Evolutionary conservation across 495 filamentous ascomycete genomes (phyloP).

Genomic region (Pyrenula massariospora): DNA sequence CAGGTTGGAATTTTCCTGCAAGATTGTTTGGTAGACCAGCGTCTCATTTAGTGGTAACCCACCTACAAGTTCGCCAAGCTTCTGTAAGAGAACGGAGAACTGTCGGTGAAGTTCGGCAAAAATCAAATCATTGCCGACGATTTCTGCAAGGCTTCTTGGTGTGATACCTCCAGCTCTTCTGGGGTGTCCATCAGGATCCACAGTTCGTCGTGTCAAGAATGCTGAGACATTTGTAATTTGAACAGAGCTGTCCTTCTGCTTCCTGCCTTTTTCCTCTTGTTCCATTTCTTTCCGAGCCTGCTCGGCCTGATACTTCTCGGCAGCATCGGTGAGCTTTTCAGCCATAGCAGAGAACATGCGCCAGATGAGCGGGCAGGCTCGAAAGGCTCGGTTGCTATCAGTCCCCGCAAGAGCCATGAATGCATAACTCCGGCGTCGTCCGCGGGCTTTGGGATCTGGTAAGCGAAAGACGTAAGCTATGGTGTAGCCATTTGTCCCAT

Average conservation of each 20-base stretch:
- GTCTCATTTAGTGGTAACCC: slow-evolving; percentile 30
- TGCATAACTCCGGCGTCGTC: slow-evolving; percentile 76
- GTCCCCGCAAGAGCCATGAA: slow-evolving; percentile 66
- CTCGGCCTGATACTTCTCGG: slow-evolving; percentile 39
- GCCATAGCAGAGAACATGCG: slow-evolving; percentile 68
- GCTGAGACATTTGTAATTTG: slow-evolving; percentile 47
- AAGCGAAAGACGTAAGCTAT: slow-evolving; percentile 90
- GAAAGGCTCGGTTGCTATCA: slow-evolving; percentile 62
- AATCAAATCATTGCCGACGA: slow-evolving; percentile 75
- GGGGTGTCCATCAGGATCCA: slow-evolving; percentile 45
- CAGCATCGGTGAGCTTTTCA: slow-evolving; percentile 56
- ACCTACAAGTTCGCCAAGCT: slow-evolving; percentile 44
- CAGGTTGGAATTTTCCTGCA: slow-evolving; percentile 12
- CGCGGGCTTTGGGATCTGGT: slow-evolving; percentile 76
- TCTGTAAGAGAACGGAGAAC: slow-evolving; percentile 64
- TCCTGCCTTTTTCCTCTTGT: slow-evolving; percentile 15
- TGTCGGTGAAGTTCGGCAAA: slow-evolving; percentile 76
- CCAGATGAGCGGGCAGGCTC: slow-evolving; percentile 63
- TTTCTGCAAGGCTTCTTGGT: slow-evolving; percentile 69
- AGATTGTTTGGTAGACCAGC: slow-evolving; percentile 28
- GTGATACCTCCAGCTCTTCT: slow-evolving; percentile 43
- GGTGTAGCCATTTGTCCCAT: slow-evolving; percentile 71
- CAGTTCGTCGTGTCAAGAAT: slow-evolving; percentile 48
- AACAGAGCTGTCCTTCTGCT: slow-evolving; percentile 9
- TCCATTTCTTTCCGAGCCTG: slow-evolving; percentile 31